A percentile compares a stretch with the other conserved stretches of the same genome.
These are phyloP conservation scores for Diaporthe ampelina DNA, from an alignment of 2,329 filamentous ascomycete genomes.

Conservation along the genomic window DNA sequence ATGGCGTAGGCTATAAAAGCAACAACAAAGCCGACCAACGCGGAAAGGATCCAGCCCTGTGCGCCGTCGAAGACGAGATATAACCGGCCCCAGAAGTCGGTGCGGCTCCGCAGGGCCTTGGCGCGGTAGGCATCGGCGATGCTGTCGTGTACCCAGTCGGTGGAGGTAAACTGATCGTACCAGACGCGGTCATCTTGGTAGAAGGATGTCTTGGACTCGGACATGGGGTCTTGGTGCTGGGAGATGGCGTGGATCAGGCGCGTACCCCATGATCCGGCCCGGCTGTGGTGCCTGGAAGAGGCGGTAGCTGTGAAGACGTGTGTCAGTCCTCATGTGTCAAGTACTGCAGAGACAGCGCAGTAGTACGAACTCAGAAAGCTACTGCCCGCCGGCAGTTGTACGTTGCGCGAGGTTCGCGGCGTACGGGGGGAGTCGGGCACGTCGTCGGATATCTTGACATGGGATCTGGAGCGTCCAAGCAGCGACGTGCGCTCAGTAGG, in stretches of 20 bases:
- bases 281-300: conserved; percentile 65
- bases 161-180: conserved; percentile 99
- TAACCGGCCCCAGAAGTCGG: conserved; percentile 86
- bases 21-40: conserved; percentile 87
- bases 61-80: conserved; percentile 84
- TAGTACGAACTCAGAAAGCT: conserved; percentile 43
- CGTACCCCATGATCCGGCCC: conserved; percentile 70
- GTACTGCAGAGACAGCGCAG: background rate
- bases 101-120: conserved; percentile 84
- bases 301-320: conserved; percentile 52
- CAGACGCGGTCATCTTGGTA: conserved; percentile 90
- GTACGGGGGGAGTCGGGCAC: conserved; percentile 30
- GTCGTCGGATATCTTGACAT: conserved; percentile 38
- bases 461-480: conserved; percentile 33
- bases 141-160: conserved; percentile 98
- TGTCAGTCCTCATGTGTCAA: conserved; percentile 35
- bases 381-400: conserved; percentile 22
- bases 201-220: conserved; percentile 75
- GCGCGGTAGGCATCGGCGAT: conserved; percentile 94
- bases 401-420: conserved; percentile 14
- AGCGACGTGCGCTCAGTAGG: conserved; percentile 38
- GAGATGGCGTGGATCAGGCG: conserved; percentile 74
- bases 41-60: conserved; percentile 95
- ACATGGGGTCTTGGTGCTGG: conserved; percentile 69
- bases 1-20: conserved; percentile 90